Evolutionary conservation across 495 filamentous ascomycete species (phyloP).

Genomic region (Symbiotaphrina buchneri): DNA sequence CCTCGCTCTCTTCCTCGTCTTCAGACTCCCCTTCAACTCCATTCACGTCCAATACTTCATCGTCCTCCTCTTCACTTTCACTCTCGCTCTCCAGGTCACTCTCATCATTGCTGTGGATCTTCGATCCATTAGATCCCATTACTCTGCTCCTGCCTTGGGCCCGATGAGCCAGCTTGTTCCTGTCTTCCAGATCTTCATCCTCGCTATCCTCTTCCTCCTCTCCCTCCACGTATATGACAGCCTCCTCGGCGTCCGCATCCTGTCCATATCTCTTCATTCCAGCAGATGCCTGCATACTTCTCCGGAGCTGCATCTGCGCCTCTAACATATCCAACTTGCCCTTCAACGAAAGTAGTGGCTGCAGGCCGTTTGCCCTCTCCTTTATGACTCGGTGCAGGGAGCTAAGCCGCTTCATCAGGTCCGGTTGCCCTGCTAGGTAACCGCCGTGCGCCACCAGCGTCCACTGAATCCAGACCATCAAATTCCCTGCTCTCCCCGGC

Average conservation of each 20-base stretch:
- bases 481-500: slow-evolving; percentile 67
- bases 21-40: slow-evolving; percentile 11
- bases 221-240: slow-evolving; percentile 74
- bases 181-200: slow-evolving; percentile 11
- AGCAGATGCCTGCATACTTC: slow-evolving; percentile 24
- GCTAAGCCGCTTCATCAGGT: slow-evolving; percentile 50
- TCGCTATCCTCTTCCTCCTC: slow-evolving; percentile 24
- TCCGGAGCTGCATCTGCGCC: slow-evolving; percentile 62
- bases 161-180: too few relatives aligned
- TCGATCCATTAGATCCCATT: slow-evolving; percentile 12
- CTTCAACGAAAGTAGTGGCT: slow-evolving; percentile 66
- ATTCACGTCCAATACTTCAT: slow-evolving; percentile 6
- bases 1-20: slow-evolving; percentile 11
- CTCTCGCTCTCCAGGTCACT: not conserved
- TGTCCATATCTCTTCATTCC: slow-evolving; percentile 11
- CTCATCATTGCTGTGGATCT: not conserved
- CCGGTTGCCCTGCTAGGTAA: slow-evolving; percentile 60
- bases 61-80: slow-evolving; percentile 6
- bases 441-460: slow-evolving; percentile 88
- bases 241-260: slow-evolving; percentile 44
- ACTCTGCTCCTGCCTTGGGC: too few relatives aligned
- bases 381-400: slow-evolving; percentile 67
- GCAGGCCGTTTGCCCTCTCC: slow-evolving; percentile 62
- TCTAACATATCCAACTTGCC: slow-evolving; percentile 82
- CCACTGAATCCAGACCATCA: slow-evolving; percentile 97